Evolutionary conservation across 2,329 filamentous ascomycete species (phyloP).

Genomic region (Ophiocordyceps camponoti-leonardi): DNA sequence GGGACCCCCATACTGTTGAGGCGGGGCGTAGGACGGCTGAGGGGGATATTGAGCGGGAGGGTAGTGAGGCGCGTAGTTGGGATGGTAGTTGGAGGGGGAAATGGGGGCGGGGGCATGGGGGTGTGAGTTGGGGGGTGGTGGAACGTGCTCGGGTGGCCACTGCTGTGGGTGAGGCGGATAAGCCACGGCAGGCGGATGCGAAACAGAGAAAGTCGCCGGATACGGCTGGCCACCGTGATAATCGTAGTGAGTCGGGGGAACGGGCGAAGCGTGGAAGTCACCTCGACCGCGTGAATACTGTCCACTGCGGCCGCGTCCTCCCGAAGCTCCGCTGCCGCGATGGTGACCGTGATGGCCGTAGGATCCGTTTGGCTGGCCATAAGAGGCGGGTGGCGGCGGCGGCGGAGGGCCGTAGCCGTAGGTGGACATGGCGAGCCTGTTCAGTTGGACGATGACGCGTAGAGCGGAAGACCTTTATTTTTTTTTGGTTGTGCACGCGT

Average conservation of each 20-base stretch:
- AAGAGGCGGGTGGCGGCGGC: conserved; percentile 28
- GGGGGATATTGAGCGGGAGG: conserved; percentile 22
- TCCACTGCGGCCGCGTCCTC: conserved; percentile 21
- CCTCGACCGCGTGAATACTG: conserved; percentile 19
- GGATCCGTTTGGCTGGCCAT: conserved; percentile 19
- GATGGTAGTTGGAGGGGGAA: conserved; percentile 37
- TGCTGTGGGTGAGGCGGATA: conserved; percentile 23
- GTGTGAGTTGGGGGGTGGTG: conserved; percentile 20
- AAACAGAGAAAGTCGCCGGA: conserved; percentile 11
- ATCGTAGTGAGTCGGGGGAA: conserved; percentile 21
- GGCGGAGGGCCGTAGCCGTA: conserved; percentile 38
- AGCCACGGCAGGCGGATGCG: conserved; percentile 18
- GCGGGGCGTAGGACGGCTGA: conserved; percentile 24
- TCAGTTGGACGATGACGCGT: background rate
- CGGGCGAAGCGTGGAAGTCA: conserved; percentile 22
- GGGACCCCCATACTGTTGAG: conserved; percentile 18
- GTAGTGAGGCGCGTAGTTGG: conserved; percentile 42
- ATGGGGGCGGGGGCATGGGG: conserved; percentile 29
- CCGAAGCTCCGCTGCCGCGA: conserved; percentile 20
- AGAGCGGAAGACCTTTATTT: conserved; percentile 6
- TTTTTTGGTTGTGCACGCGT: conserved; percentile 4
- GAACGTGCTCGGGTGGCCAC: conserved; percentile 22
- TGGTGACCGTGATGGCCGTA: conserved; percentile 19
- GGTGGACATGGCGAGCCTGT: conserved; percentile 20
- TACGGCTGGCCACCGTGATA: conserved; percentile 22